Evolutionary conservation across 257 asterid genomes (phyloP), one percentile per base, ranked within the genome.

Genomic region (Rauvolfia tetraphylla): DNA sequence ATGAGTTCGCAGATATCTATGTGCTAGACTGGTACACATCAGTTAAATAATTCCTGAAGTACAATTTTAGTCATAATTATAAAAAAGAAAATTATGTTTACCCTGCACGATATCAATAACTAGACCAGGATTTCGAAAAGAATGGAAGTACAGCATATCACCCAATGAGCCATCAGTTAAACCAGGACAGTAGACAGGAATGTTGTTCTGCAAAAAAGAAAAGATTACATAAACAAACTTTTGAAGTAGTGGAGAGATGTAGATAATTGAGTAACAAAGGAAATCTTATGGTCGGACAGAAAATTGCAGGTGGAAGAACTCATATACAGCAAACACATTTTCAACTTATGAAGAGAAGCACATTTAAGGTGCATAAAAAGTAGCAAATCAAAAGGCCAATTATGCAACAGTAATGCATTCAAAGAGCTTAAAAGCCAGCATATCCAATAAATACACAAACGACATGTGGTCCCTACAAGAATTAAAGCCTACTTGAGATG

Each of bases 121-220:
- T 80, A 95, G 80, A 82, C 98, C 98, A 75, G 97, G 96, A 77
- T 83, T 87, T 65, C 75, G 89, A 84, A 79, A 88, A 33, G 96
- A 87, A 89, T 95, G 98, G 82, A 95, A 90, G 87, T 92, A 91
- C 80, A 95, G 67, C 98, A 95, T 95, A 88, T 95, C 98, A 25
- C 99, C 99, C 48, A 91, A 82, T 9, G 98, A 95, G 79, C 97
- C 99, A 75, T 95, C 98, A 0, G 99, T 95, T 81, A 92, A 83
- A 84, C 96, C 90, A 81, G 98, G 99, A 83, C 98, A 95, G 88
- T 77, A 95, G 73, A 92, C 90, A 4, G 98, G 94, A 79, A 95
- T 87, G 76, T 84, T 84, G 86, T 95, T 92, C 99, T 95, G 91
- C 36, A 69, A 31, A 82, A 49, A 33, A 15, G 10, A 31, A n/a